Evolutionary conservation across 1,284 basidiomycete genomes (phyloP), one percentile per base, ranked within the genome.

Genomic region (Austroboletus rostrupii): DNA sequence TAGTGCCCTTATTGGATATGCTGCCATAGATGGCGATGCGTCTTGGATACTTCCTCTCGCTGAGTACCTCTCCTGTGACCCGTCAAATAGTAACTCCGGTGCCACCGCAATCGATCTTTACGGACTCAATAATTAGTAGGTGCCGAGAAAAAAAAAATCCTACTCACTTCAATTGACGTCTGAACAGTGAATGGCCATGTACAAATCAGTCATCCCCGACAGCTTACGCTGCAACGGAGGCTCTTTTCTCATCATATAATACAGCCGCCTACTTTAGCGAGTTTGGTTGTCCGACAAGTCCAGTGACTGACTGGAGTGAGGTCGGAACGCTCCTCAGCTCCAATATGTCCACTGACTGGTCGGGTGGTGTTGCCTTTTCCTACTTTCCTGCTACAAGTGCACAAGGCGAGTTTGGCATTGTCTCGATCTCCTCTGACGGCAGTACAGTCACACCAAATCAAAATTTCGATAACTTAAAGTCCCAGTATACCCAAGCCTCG

Each of bases 181-280:
- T 14, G 5, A 50, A 35, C 50, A 90, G 87, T 59, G 75, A 84
- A 61, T 95, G 89, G 88, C 93, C 35, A 5, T 39, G 37, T 39
- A 91, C 90, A 42, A 69, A 79, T 53, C 80, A 80, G 11, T 79
- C 74, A 17, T 83, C 83, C 64, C 58, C 75, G 49, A 67, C 59
- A 14, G 77, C 81, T 31, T 90, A 88, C 65, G 70, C 75, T 39
- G 65, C 58, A 39, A 77, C 75, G 50, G 79, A 80, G 32, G 68
- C 62, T 28, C 75, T 78, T 33, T 89, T 79, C 66, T 77, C 73
- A 59, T 75, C 79, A 54, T 85, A 87, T 66, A 90, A 90, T 48
- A 80, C 94, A 21, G 81, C 83, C 1, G 89, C 90, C 6, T 95
- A 95, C 76, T 91, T 95, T 72, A 90, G 90, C 65, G 92, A 97